phyloP scores from a whole-genome alignment of 2,329 filamentous ascomycete genomes.

The Cercospora zeina region DNA sequence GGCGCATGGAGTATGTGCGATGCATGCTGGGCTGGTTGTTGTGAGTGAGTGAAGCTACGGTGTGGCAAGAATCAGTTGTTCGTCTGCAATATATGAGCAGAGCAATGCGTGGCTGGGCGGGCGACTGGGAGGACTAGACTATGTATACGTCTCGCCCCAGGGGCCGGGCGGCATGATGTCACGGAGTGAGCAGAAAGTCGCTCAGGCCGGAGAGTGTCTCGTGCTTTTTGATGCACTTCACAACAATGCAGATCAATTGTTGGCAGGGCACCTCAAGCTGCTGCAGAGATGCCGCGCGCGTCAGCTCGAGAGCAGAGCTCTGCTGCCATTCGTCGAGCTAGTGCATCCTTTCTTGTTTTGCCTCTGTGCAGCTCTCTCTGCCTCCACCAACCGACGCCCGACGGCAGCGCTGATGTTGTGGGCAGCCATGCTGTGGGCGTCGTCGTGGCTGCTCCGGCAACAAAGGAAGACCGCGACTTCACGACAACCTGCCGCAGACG shows the following conservation, averaged over 20 bases:
- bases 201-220: conserved; percentile 9
- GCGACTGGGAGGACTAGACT: background rate
- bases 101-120: background rate
- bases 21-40: conserved; percentile 65
- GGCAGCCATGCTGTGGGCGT: too few species aligned
- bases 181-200: background rate
- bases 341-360: background rate
- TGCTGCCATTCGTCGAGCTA: background rate
- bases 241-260: conserved; percentile 7
- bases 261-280: background rate
- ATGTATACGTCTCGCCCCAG: conserved; percentile 7
- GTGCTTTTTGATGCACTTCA: background rate
- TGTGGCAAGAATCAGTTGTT: background rate
- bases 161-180: conserved; percentile 2
- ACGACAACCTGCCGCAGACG: conserved; percentile 3
- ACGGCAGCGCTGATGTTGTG: too few species aligned
- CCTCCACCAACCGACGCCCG: too few species aligned
- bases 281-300: background rate
- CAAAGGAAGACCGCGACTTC: background rate
- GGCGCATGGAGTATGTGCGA: conserved; percentile 98
- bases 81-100: background rate
- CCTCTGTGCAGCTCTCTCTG: background rate
- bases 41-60: background rate
- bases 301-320: background rate
- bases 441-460: background rate